Evolutionary conservation across 2,329 filamentous ascomycete genomes (phyloP), one percentile per base, ranked within the genome.

Genomic region (Verticillium tricorpus): DNA sequence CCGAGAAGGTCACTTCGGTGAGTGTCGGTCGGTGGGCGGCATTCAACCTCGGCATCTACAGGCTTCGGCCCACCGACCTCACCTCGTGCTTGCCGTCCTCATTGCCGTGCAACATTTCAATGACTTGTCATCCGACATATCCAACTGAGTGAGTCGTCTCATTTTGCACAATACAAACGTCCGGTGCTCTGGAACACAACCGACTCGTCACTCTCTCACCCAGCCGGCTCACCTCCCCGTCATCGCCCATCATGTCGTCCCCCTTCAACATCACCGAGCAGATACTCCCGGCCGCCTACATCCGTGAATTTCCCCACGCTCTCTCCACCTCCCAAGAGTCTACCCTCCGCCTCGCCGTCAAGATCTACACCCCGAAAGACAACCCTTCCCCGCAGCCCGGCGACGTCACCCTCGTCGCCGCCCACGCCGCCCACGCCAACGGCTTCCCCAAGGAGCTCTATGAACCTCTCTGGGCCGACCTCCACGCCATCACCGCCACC

Each of bases 371-470:
- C 0, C 93, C 93, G 1, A 79, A 86, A 61, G 84, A 89, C 70
- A 93, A 93, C 68, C 82, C 80, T 0, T 75, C 78, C 28, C 89
- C 92, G 0, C 81, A 86, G 65, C 84, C 86, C 1, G 91, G 91
- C 37, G 91, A 95, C 74, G 79, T 97, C 9, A 97, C 92, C 22
- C 88, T 98, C 62, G 87, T 98, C 61, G 92, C 85, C 12, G 89
- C 89, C 5, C 93, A 97, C 61, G 92, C 85, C 12, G 89, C 89
- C 5, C 93, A 97, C 76, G 94, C 92, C 58, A 97, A 97, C 78
- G 94, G 89, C 12, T 97, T 97, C 67, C 90, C 92, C 12, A 98
- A 97, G 83, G 94, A 98, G 80, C 77, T 97, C 2, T 97, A 97
- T 71, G 93, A 97, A 70, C 91, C 94, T 0, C 79, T 97, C 0